A percentile compares a stretch with the other conserved stretches of the same genome.
phyloP scores from a whole-genome alignment of 345 rosid genomes.

The Geranium brycei region DNA sequence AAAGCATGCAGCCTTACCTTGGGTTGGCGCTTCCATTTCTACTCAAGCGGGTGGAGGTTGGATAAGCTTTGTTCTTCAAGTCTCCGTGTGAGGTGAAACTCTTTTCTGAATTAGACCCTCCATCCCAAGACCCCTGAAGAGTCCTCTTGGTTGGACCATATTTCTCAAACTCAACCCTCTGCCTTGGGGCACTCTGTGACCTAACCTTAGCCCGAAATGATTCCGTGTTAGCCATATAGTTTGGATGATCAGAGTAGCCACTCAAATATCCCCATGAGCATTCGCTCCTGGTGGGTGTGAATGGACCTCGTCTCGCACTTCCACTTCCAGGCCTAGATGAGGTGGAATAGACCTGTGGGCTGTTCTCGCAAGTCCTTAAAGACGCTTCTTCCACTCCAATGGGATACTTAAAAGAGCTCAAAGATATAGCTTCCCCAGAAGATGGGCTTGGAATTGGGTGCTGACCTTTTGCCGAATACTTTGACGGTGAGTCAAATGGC shows the following conservation, averaged over 20 bases:
- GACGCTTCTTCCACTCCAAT: slow-evolving; percentile 19
- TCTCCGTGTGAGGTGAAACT: slow-evolving; percentile 26
- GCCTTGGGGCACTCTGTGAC: slow-evolving; percentile 92
- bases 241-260: slow-evolving; percentile 58
- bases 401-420: slow-evolving; percentile 23
- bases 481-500: slow-evolving; percentile 34
- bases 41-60: slow-evolving; percentile 20
- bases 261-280: slow-evolving; percentile 51
- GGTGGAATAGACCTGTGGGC: slow-evolving; percentile 52
- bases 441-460: slow-evolving; percentile 25
- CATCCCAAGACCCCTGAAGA: slow-evolving; percentile 33
- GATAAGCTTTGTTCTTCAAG: slow-evolving; percentile 21
- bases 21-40: slow-evolving; percentile 20
- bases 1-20: slow-evolving; percentile 17
- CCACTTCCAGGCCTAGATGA: slow-evolving; percentile 58
- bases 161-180: slow-evolving; percentile 57
- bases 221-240: slow-evolving; percentile 88
- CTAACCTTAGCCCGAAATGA: slow-evolving; percentile 65
- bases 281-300: slow-evolving; percentile 71
- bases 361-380: slow-evolving; percentile 42
- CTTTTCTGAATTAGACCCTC: slow-evolving; percentile 28
- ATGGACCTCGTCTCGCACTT: slow-evolving; percentile 54
- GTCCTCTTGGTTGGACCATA: slow-evolving; percentile 26
- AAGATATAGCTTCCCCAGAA: slow-evolving; percentile 31
- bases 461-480: slow-evolving; percentile 23